A percentile compares a stretch with the other conserved stretches of the same genome.
These are phyloP conservation scores for Apostasia ramifera DNA, from an alignment of 106 monocot genomes.

Conservation along the genomic window DNA sequence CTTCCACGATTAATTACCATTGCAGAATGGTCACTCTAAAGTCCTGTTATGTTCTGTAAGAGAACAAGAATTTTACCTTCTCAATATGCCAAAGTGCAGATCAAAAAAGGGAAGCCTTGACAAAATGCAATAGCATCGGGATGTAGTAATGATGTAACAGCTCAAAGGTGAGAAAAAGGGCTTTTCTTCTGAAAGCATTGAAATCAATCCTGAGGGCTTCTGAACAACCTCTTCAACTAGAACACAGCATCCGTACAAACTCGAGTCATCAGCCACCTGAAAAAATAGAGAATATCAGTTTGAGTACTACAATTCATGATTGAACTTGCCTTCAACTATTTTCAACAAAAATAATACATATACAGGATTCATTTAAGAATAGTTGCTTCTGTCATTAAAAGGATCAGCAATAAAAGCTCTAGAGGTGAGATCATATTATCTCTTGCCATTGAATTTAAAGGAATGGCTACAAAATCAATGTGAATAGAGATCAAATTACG, in stretches of 20 bases:
- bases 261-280: conserved; percentile 94
- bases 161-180: conserved; percentile 32
- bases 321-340: too few species aligned
- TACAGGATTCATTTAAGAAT: too few species aligned
- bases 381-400: too few species aligned
- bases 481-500: too few species aligned
- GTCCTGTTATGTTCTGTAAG: too few species aligned
- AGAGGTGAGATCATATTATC: too few species aligned
- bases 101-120: conserved; percentile 97
- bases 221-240: conserved; percentile 94
- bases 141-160: conserved; percentile 74
- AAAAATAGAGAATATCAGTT: conserved; percentile 4
- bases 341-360: too few species aligned
- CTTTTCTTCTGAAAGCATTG: conserved; percentile 59
- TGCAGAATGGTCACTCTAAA: too few species aligned
- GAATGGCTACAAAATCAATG: too few species aligned
- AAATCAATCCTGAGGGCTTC: conserved; percentile 82
- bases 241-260: conserved; percentile 94
- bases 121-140: conserved; percentile 94
- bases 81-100: conserved; percentile 87
- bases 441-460: too few species aligned
- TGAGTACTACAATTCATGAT: background rate
- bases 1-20: too few species aligned
- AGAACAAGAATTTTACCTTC: conserved; percentile 39
- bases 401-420: too few species aligned